Conservation (phyloP, 192 early-diverging fungal genomes). For the Diversispora eburnea region DNA sequence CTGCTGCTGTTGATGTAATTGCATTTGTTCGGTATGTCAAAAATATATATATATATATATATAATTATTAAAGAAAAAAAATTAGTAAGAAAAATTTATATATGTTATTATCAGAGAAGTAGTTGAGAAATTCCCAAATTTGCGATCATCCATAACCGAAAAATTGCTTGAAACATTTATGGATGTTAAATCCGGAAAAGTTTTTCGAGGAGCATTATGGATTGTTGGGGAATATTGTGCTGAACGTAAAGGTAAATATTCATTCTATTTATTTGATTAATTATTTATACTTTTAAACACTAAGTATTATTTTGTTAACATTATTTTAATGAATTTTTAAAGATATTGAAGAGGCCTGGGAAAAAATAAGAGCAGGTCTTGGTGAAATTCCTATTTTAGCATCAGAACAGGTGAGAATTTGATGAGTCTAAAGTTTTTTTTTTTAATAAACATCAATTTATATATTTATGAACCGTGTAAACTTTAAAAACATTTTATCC, state of each 20-base stretch:
- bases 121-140: slow-evolving; percentile 90
- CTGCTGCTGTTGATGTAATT: slow-evolving; percentile 91
- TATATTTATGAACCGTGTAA: no score
- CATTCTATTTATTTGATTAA: background rate
- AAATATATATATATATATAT: background rate
- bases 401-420: slow-evolving; percentile 64
- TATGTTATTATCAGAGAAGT: slow-evolving; percentile 61
- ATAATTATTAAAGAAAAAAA: background rate
- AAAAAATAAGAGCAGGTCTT: slow-evolving; percentile 73
- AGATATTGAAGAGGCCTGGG: slow-evolving; percentile 83
- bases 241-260: slow-evolving; percentile 40
- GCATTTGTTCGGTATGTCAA: slow-evolving; percentile 79
- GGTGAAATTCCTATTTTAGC: slow-evolving; percentile 95
- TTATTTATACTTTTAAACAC: background rate
- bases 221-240: slow-evolving; percentile 95
- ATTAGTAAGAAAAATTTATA: background rate
- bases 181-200: slow-evolving; percentile 89
- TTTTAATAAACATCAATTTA: background rate
- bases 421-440: background rate
- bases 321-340: background rate
- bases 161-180: slow-evolving; percentile 78
- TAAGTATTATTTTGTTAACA: background rate
- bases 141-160: slow-evolving; percentile 80
- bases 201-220: slow-evolving; percentile 96
- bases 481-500: background rate